phyloP scores from a whole-genome alignment of 352 stramenopile genomes.

The Phytophthora tentaculata region DNA sequence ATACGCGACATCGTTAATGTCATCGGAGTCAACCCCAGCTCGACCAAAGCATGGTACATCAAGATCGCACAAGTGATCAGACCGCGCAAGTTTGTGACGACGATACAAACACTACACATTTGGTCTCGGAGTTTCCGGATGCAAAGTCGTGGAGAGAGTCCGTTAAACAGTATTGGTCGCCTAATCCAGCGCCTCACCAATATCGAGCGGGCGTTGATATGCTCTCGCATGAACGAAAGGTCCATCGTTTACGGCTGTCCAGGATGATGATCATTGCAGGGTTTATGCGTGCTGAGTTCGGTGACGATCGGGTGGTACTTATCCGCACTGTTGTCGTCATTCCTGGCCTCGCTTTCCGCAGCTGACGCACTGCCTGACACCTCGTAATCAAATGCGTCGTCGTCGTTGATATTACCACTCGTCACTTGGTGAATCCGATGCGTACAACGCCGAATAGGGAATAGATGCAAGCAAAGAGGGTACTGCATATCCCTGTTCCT shows the following conservation, averaged over 20 bases:
- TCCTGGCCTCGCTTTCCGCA: neutral
- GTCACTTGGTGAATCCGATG: too few relatives aligned
- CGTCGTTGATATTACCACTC: conserved; percentile 1
- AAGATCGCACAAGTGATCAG: neutral
- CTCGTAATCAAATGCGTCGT: conserved; percentile 5
- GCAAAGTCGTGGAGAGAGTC: conserved; percentile 8
- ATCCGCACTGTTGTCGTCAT: neutral
- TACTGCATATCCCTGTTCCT: conserved; percentile 1
- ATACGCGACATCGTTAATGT: neutral
- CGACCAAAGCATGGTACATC: neutral
- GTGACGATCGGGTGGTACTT: conserved; percentile 2
- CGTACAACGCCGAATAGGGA: too few relatives aligned
- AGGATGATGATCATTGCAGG: conserved; percentile 9
- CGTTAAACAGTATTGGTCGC: conserved; percentile 8
- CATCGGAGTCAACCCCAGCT: neutral
- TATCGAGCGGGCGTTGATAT: conserved; percentile 13
- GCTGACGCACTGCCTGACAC: neutral
- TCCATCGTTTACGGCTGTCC: neutral
- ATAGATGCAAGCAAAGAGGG: conserved; percentile 2
- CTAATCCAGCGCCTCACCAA: conserved; percentile 7
- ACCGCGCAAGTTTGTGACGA: neutral
- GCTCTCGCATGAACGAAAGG: conserved; percentile 6
- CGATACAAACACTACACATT: neutral
- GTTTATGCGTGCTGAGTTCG: conserved; percentile 2
- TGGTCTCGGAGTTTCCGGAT: conserved; percentile 4